A percentile compares a stretch with the other conserved stretches of the same genome.
These are phyloP conservation scores for Dioszegia hungarica DNA, from an alignment of 768 basidiomycete genomes.

Conservation along the genomic window DNA sequence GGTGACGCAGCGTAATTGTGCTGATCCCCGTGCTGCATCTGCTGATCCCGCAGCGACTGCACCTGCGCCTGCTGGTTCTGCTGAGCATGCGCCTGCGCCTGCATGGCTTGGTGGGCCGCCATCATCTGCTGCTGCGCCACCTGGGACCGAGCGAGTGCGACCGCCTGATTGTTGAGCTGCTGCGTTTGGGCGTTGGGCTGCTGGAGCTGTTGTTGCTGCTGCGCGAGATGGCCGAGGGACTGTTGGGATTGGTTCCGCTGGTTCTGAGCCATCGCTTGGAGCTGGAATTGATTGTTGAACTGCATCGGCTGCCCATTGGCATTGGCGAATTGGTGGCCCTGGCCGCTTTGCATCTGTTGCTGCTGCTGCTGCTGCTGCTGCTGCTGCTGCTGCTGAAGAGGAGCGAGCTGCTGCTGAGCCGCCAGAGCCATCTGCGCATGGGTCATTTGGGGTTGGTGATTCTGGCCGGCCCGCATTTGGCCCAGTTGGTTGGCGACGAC, in stretches of 20 bases:
- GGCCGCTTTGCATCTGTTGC: background rate
- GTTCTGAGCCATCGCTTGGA: background rate
- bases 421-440: conserved; percentile 19
- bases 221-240: background rate
- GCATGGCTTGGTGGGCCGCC: conserved; percentile 1
- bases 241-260: background rate
- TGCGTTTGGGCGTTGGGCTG: background rate
- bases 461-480: conserved; percentile 9
- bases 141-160: conserved; percentile 1
- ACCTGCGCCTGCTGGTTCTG: conserved; percentile 6
- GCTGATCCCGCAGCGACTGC: conserved; percentile 1
- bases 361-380: conserved; percentile 5
- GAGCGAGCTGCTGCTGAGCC: conserved; percentile 27
- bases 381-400: conserved; percentile 22
- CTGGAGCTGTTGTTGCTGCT: background rate
- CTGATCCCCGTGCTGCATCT: conserved; percentile 4
- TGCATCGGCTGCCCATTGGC: background rate
- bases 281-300: background rate
- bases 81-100: background rate
- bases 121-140: background rate
- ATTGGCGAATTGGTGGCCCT: conserved; percentile 1
- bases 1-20: conserved; percentile 4
- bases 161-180: conserved; percentile 6
- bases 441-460: conserved; percentile 18
- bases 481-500: conserved; percentile 16